phyloP scores from a whole-genome alignment of 805 yeast genomes.

The Metschnikowia gelsemii region DNA sequence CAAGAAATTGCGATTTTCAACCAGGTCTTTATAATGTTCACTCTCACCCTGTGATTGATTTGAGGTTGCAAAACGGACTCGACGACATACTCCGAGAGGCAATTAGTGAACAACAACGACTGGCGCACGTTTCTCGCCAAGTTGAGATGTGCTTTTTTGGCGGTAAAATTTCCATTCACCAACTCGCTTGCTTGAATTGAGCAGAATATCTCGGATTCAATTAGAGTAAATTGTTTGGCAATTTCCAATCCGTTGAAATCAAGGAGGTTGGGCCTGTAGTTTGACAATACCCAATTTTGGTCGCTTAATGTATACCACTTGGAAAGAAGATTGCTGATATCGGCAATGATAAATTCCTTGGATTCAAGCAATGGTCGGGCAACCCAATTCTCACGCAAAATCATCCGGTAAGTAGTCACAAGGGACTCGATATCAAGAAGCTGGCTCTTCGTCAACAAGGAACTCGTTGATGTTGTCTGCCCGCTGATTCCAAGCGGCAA shows the following conservation, averaged over 20 bases:
- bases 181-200: slow-evolving; percentile 64
- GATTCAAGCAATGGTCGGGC: slow-evolving; percentile 29
- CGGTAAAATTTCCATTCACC: slow-evolving; percentile 60
- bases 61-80: slow-evolving; percentile 64
- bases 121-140: slow-evolving; percentile 63
- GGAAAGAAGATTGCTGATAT: slow-evolving; percentile 37
- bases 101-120: slow-evolving; percentile 66
- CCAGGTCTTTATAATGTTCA: slow-evolving; percentile 64
- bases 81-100: slow-evolving; percentile 67
- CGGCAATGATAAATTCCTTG: slow-evolving; percentile 31
- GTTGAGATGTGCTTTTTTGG: slow-evolving; percentile 56
- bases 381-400: slow-evolving; percentile 52
- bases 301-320: slow-evolving; percentile 53
- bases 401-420: slow-evolving; percentile 52
- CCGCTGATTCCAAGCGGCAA: slow-evolving; percentile 45
- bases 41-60: slow-evolving; percentile 48
- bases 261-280: slow-evolving; percentile 50
- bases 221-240: slow-evolving; percentile 72
- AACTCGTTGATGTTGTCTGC: slow-evolving; percentile 39
- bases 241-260: slow-evolving; percentile 69
- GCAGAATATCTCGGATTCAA: slow-evolving; percentile 67
- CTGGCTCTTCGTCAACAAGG: slow-evolving; percentile 42
- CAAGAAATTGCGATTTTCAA: slow-evolving; percentile 71
- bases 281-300: slow-evolving; percentile 57
- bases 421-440: slow-evolving; percentile 47